Percentiles rank a stretch among this genome's conserved stretches.
These are phyloP conservation scores for Paramecium bursaria DNA, from an alignment of 73 alveolate species.

Conservation along the genomic window DNA sequence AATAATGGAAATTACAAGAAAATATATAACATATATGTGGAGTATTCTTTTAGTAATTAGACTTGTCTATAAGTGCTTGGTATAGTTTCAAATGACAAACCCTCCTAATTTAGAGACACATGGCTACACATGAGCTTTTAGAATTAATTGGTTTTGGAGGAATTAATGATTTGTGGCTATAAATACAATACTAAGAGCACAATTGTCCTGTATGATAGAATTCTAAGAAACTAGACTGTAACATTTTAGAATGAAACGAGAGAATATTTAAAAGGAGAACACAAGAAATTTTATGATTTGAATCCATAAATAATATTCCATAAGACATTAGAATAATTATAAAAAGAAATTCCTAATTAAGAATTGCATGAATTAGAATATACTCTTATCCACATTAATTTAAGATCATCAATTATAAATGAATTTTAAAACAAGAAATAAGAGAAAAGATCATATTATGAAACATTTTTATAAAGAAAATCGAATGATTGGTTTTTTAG, in stretches of 20 bases:
- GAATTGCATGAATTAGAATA: constrained; percentile 57
- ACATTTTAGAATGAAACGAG: neutral
- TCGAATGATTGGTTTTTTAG: neutral
- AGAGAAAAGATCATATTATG: neutral
- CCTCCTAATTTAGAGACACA: constrained; percentile 34
- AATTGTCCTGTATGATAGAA: constrained; percentile 15
- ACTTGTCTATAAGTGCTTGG: constrained; percentile 51
- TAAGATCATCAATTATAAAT: constrained; percentile 40
- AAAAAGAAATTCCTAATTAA: constrained; percentile 1
- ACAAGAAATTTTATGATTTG: neutral
- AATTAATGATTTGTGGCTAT: constrained; percentile 64
- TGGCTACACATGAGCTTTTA: constrained; percentile 39
- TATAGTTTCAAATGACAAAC: constrained; percentile 29
- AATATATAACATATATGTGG: constrained; percentile 40
- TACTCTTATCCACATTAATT: constrained; percentile 56
- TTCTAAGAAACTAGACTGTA: neutral
- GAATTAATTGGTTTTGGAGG: constrained; percentile 44
- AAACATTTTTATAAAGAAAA: neutral
- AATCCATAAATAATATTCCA: neutral
- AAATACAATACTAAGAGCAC: constrained; percentile 62
- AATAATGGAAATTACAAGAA: constrained; percentile 49
- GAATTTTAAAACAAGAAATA: neutral
- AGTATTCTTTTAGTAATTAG: constrained; percentile 21
- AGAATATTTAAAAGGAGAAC: neutral
- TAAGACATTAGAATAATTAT: neutral